Conservation (phyloP, 345 rosid species). For the Erucastrum elatum region DNA sequence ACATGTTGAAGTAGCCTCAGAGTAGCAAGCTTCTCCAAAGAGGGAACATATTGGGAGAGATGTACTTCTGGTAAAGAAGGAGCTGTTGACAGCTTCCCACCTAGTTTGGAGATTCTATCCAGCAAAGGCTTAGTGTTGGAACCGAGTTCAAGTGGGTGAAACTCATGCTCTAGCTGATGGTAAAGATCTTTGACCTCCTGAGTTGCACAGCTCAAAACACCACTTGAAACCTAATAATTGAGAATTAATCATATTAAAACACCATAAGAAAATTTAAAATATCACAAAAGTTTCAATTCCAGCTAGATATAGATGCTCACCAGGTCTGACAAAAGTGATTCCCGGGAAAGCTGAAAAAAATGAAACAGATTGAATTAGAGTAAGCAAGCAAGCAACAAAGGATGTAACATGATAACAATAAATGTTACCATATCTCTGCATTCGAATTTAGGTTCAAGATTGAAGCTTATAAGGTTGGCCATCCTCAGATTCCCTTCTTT, state of each 20-base stretch:
- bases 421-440: conserved; percentile 75
- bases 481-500: conserved; percentile 87
- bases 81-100: conserved; percentile 88
- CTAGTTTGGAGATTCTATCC: conserved; percentile 68
- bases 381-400: conserved; percentile 13
- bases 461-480: conserved; percentile 93
- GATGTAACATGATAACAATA: neutral
- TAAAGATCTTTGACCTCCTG: conserved; percentile 95
- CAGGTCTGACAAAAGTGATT: conserved; percentile 79
- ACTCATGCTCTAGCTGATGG: conserved; percentile 82
- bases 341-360: conserved; percentile 69
- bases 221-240: conserved; percentile 63
- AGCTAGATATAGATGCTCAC: conserved; percentile 46
- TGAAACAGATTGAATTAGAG: conserved; percentile 7
- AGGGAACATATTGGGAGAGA: conserved; percentile 71
- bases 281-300: neutral
- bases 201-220: conserved; percentile 84
- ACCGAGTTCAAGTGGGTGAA: conserved; percentile 78
- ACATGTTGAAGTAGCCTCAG: conserved; percentile 93
- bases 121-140: conserved; percentile 72
- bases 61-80: conserved; percentile 89
- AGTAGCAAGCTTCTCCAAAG: conserved; percentile 84
- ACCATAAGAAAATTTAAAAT: neutral
- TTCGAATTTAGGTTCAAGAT: conserved; percentile 79
- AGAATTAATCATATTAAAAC: neutral